Evolutionary conservation across 2,329 filamentous ascomycete species (phyloP).

Genomic region (Clonostachys rhizophaga): DNA sequence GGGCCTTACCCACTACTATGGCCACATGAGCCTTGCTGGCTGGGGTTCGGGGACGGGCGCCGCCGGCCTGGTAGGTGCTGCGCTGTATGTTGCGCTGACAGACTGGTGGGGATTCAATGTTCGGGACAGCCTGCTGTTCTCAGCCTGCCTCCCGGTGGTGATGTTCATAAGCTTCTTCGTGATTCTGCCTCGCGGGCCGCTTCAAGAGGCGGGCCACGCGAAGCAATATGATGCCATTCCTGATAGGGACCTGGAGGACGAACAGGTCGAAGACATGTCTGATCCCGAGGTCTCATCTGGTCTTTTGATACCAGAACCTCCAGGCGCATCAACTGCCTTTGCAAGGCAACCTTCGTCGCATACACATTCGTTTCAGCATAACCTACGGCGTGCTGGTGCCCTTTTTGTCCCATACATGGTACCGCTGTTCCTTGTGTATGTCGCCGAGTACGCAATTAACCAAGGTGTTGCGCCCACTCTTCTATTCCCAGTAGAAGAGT

Average conservation of each 20-base stretch:
- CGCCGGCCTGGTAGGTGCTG: conserved; percentile 81
- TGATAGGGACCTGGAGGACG: conserved; percentile 30
- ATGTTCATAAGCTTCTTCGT: conserved; percentile 87
- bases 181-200: conserved; percentile 65
- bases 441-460: conserved; percentile 97
- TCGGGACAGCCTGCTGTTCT: conserved; percentile 67
- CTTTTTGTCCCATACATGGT: conserved; percentile 84
- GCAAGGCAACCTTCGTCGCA: conserved; percentile 19
- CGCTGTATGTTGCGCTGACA: conserved; percentile 81
- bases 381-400: conserved; percentile 60
- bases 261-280: conserved; percentile 17
- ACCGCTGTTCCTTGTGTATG: conserved; percentile 85
- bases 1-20: conserved; percentile 90
- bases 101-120: conserved; percentile 75
- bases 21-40: conserved; percentile 76
- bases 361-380: conserved; percentile 30
- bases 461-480: conserved; percentile 88
- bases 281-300: conserved; percentile 38
- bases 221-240: conserved; percentile 52
- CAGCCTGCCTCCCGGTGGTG: conserved; percentile 72
- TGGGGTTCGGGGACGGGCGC: conserved; percentile 94
- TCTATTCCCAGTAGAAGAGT: conserved; percentile 72
- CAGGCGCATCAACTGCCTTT: conserved; percentile 31
- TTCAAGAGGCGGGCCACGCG: conserved; percentile 39
- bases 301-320: conserved; percentile 38